These are phyloP conservation scores for Takakia lepidozioides DNA, from an alignment of 225 moss, liverwort and hornwort species.

Conservation along the genomic window DNA sequence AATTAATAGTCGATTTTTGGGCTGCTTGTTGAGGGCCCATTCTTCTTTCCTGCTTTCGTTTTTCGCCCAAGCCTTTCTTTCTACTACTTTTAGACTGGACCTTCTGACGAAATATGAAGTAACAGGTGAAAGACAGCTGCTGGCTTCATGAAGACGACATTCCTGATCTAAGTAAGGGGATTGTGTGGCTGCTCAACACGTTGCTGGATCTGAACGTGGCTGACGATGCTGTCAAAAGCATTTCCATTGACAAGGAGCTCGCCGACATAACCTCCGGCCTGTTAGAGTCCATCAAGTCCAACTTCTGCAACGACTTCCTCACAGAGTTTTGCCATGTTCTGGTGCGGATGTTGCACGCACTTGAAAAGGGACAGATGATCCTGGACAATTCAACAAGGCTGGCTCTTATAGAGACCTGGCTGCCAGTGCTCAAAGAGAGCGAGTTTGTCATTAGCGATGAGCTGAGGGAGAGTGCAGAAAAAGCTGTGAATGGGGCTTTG, in stretches of 20 bases:
- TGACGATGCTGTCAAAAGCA: neutral
- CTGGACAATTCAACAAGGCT: neutral
- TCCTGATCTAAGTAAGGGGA: neutral
- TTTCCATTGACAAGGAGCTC: neutral
- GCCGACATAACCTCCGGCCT: neutral
- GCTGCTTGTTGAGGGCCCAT: too few species aligned
- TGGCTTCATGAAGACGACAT: conserved; percentile 1
- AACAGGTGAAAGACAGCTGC: conserved; percentile 1
- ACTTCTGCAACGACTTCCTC: neutral
- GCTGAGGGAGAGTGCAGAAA: neutral
- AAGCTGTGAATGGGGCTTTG: neutral
- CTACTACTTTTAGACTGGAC: too few species aligned
- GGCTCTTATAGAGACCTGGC: neutral
- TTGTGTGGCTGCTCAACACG: neutral
- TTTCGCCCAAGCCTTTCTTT: too few species aligned
- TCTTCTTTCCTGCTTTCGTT: too few species aligned
- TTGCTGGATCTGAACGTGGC: conserved; percentile 1
- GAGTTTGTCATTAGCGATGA: neutral
- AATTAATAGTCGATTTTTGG: too few species aligned
- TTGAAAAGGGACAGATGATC: neutral
- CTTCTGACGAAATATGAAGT: too few species aligned
- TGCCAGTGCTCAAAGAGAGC: neutral
- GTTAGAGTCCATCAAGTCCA: neutral
- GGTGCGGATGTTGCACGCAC: neutral
- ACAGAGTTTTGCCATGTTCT: neutral